These are phyloP conservation scores for Volvariella surrecta DNA, from an alignment of 1,284 basidiomycete species.

Conservation along the genomic window DNA sequence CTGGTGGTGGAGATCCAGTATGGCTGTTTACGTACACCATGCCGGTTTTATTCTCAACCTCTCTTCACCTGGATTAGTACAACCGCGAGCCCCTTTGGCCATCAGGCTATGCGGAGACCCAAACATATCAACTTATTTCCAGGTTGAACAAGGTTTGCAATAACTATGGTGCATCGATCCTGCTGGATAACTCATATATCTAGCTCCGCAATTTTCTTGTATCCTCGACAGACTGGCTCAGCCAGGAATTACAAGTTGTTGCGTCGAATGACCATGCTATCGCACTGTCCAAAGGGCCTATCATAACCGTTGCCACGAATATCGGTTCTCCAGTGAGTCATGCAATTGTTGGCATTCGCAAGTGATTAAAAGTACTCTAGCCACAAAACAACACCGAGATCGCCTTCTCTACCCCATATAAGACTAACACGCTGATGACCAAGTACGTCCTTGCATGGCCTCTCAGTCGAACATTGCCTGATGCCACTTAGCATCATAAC, in stretches of 20 bases:
- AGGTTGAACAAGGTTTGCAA: slow-evolving; percentile 51
- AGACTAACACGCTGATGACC: slow-evolving; percentile 33
- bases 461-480: not conserved
- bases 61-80: slow-evolving; percentile 26
- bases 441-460: slow-evolving; percentile 34
- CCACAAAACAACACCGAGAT: slow-evolving; percentile 45
- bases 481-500: slow-evolving; percentile 39
- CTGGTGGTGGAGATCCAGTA: slow-evolving; percentile 54
- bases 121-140: slow-evolving; percentile 51
- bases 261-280: slow-evolving; percentile 49
- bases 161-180: not conserved
- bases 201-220: slow-evolving; percentile 65
- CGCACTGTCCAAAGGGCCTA: slow-evolving; percentile 63
- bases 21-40: slow-evolving; percentile 14
- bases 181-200: slow-evolving; percentile 5
- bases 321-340: slow-evolving; percentile 60
- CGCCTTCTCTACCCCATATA: slow-evolving; percentile 45
- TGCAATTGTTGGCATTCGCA: slow-evolving; percentile 1
- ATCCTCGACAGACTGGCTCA: slow-evolving; percentile 51
- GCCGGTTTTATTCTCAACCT: not conserved
- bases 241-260: slow-evolving; percentile 48
- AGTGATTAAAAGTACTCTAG: slow-evolving; percentile 20
- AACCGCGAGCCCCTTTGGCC: slow-evolving; percentile 79
- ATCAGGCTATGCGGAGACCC: slow-evolving; percentile 54
- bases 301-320: slow-evolving; percentile 69